Conservation (phyloP, 1,284 basidiomycete species). For the Puccinia horiana region DNA sequence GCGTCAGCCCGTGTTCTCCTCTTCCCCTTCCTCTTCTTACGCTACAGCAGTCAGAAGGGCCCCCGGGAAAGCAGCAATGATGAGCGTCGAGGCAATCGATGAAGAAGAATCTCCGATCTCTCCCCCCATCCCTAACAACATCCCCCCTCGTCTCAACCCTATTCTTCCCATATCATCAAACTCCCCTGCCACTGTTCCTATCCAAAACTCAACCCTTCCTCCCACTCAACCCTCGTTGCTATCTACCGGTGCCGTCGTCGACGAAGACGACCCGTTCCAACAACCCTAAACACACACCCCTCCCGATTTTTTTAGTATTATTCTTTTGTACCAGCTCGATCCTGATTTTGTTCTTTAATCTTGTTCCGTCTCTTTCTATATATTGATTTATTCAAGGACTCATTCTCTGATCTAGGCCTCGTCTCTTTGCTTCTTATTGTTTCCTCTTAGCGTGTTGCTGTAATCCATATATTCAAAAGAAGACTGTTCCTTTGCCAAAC, state of each 20-base stretch:
- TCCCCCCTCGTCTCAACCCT: background rate
- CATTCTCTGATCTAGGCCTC: too few species aligned
- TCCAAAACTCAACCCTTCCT: background rate
- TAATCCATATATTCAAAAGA: too few species aligned
- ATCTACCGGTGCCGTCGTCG: background rate
- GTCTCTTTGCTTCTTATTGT: too few species aligned
- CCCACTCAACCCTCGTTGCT: background rate
- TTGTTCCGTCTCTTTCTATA: too few species aligned
- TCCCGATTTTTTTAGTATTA: background rate
- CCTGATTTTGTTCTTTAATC: background rate
- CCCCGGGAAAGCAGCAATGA: background rate
- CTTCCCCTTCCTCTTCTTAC: background rate
- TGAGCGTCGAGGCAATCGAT: constrained; percentile 49
- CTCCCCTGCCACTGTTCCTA: background rate
- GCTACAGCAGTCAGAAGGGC: background rate
- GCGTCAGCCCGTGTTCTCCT: background rate
- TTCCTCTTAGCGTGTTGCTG: too few species aligned
- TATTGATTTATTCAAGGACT: too few species aligned
- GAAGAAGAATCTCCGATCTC: constrained; percentile 23
- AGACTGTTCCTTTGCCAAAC: too few species aligned
- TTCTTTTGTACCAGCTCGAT: background rate
- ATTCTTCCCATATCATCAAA: background rate
- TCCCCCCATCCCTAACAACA: background rate
- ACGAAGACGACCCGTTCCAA: constrained; percentile 12
- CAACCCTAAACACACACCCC: background rate